phyloP scores from a whole-genome alignment of 805 yeast genomes.

The Ogataea parapolymorpha region DNA sequence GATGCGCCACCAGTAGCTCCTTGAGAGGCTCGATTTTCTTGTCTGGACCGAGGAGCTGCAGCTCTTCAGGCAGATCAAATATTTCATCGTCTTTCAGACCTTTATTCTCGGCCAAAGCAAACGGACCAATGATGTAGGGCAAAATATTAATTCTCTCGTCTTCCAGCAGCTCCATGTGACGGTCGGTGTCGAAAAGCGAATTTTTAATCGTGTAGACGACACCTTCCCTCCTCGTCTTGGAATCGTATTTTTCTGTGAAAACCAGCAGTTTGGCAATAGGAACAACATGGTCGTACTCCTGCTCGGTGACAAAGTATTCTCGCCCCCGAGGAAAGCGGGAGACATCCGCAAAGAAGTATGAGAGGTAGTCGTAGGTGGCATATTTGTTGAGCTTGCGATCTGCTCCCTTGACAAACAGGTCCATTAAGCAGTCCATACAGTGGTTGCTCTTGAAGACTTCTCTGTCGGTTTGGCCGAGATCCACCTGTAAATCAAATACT shows the following conservation, averaged over 20 bases:
- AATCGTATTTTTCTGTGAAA: slow-evolving; percentile 77
- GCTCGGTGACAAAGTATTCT: slow-evolving; percentile 68
- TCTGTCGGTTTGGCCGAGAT: slow-evolving; percentile 37
- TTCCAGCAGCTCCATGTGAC: slow-evolving; percentile 57
- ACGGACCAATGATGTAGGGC: slow-evolving; percentile 78
- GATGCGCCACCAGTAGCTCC: slow-evolving; percentile 63
- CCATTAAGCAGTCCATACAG: slow-evolving; percentile 79
- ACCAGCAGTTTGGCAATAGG: slow-evolving; percentile 80
- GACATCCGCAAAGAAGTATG: slow-evolving; percentile 86
- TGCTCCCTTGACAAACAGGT: slow-evolving; percentile 81
- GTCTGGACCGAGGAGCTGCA: slow-evolving; percentile 73
- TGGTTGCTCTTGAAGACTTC: slow-evolving; percentile 52
- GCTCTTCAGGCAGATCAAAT: slow-evolving; percentile 83
- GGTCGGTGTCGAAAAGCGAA: slow-evolving; percentile 72
- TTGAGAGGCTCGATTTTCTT: slow-evolving; percentile 71
- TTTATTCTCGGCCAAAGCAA: slow-evolving; percentile 57
- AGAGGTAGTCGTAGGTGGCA: slow-evolving; percentile 77
- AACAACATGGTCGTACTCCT: slow-evolving; percentile 68
- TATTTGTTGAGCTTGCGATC: slow-evolving; percentile 66
- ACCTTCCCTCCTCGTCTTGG: slow-evolving; percentile 82
- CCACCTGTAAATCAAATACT: slow-evolving; percentile 41
- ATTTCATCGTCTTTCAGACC: slow-evolving; percentile 79
- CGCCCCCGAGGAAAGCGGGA: slow-evolving; percentile 77
- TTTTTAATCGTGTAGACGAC: slow-evolving; percentile 91
- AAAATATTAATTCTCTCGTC: slow-evolving; percentile 68